Evolutionary conservation across 2,329 filamentous ascomycete genomes (phyloP), one percentile per base, ranked within the genome.

Genomic region (Aspergillus flavus): DNA sequence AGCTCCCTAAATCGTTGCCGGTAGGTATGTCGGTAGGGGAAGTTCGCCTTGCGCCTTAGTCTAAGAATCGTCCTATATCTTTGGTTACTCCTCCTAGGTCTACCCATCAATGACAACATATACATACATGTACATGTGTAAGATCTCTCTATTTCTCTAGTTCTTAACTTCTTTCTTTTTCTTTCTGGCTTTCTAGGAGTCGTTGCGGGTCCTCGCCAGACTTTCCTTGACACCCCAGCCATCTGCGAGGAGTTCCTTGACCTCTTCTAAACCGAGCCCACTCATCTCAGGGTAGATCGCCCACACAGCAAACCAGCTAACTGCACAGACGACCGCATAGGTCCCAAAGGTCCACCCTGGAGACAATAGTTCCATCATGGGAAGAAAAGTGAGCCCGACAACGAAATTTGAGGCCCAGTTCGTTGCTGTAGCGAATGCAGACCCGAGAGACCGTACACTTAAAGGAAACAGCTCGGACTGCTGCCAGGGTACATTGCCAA

Each of bases 401-500:
- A 95, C 76, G 64, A 96, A 95, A 75, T 98, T 98, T 28, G 90
- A 89, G 4, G 85, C 86, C 94, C 94, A 98, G 73, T 91, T 97
- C 7, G 92, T 96, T 6, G 89, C 90, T 9, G 94, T 86, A 9
- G 85, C 83, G 32, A 89, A 74, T 16, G 83, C 83, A 1, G 87
- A 89, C 36, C 87, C 86, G 21, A 88, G 78, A 75, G 87, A 89
- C 64, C 89, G 85, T 56, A 90, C 82, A 21, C 82, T 80, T 21
- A 86, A 75, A 0, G 93, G 91, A 73, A 97, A 97, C 36, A 97
- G 85, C 80, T 98, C 94, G 69, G 90, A 92, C 80, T 97, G 94
- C 84, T 97, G 94, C 94, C 94, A 98, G 0, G 94, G 94, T 3
- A 98, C 93, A 71, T 93, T 96, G 10, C 94, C 94, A 2, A 98